These are phyloP conservation scores for Candida silvicultrix DNA, from an alignment of 805 yeast species.

Conservation along the genomic window DNA sequence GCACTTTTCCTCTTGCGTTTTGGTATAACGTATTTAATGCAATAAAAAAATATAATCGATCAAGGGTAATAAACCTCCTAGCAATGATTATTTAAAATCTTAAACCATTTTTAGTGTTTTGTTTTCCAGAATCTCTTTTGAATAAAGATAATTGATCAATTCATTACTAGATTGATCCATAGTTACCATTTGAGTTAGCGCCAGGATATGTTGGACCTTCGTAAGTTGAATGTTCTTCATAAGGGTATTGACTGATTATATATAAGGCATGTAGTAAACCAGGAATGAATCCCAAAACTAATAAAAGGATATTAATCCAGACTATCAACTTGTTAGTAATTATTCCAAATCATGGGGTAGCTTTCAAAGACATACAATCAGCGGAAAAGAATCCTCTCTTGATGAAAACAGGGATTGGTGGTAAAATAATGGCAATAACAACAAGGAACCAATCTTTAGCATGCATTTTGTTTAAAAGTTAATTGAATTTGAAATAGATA, in stretches of 20 bases:
- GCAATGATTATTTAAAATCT: too few species aligned
- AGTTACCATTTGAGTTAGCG: conserved; percentile 5
- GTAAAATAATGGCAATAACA: conserved; percentile 59
- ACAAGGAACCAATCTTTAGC: conserved; percentile 59
- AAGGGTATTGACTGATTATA: conserved; percentile 53
- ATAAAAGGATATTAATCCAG: conserved; percentile 53
- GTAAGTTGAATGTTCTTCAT: conserved; percentile 20
- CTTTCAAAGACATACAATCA: conserved; percentile 41
- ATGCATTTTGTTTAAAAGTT: conserved; percentile 27
- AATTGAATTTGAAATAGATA: not conserved
- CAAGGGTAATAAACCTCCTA: too few species aligned
- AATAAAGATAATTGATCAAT: too few species aligned
- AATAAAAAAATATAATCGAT: too few species aligned
- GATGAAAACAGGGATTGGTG: conserved; percentile 66
- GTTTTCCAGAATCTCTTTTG: too few species aligned
- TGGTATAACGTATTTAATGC: too few species aligned
- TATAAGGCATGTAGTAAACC: conserved; percentile 67
- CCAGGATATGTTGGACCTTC: conserved; percentile 13
- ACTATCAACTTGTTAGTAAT: conserved; percentile 19
- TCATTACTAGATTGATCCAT: conserved; percentile 18
- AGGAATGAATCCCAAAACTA: conserved; percentile 60
- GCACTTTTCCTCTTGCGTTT: too few species aligned
- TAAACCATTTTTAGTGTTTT: too few species aligned
- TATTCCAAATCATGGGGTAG: too few species aligned
- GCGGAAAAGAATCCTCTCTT: conserved; percentile 57